Base-by-base conservation (phyloP, 2,329 filamentous ascomycete species). In the Stachybotrys chlorohalonatus region DNA sequence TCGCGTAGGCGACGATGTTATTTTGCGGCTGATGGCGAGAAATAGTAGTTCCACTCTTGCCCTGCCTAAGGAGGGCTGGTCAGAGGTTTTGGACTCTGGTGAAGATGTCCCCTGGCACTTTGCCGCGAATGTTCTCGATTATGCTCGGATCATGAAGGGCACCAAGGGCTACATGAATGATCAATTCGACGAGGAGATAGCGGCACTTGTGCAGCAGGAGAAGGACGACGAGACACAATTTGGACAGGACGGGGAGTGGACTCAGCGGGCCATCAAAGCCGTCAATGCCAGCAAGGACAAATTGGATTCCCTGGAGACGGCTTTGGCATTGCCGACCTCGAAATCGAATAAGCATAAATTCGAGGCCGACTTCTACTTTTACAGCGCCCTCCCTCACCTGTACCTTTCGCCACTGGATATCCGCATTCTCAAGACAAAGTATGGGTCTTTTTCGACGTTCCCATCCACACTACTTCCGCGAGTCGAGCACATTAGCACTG, bases 91-190 rank as follows among this genome's bases (percentile, higher is more conserved):
- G 31, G 80, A 80, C 32, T 79, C 82, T 17, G 82, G 82, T 8
- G 85, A 93, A 52, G 87, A 92, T 63, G 83, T 97, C 42, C 94
- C 94, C 0, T 99, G 94, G 94, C 90, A 95, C 68, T 91, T 94
- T 71, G 90, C 90, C 6, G 91, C 90, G 9, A 95, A 96, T 63
- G 91, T 96, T 42, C 81, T 95, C 66, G 94, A 99, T 67, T 99
- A 96, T 70, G 90, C 92, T 15, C 84, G 92, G 46, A 87, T 97
- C 54, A 96, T 99, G 89, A 95, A 93, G 67, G 94, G 92, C 7
- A 93, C 90, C 5, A 84, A 88, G 63, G 85, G 88, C 39, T 99
- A 99, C 67, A 93, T 99, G 86, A 68, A 76, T 11, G 78, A 83
- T 53, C 89, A 97, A 66, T 93, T 86, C 62, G 84, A 95, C 58